Base-by-base conservation (phyloP, 306 rosid genomes). In the Citrullus colocynthis region DNA sequence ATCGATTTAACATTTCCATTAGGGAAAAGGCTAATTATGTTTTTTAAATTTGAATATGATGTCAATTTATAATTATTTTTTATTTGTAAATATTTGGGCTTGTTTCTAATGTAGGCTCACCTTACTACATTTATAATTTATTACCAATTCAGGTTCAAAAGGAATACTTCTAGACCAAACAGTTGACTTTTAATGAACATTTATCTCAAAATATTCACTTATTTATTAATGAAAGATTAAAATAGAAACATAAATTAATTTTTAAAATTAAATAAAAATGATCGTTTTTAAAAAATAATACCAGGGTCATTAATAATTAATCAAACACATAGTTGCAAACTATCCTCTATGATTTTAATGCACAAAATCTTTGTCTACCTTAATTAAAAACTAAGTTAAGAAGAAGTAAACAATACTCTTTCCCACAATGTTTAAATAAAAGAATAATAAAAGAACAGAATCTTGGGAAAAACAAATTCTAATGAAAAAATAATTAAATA, bases 301-400 rank as follows among this genome's bases (percentile, higher is more conserved):
- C 4, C 4, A 1, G 0, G 3, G 41, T 11, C 6, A 71, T 48
- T 24, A 48, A 71, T 71, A 71, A 48, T 71, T 48, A 6, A 69
- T 69, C 5, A 11, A 69, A 41, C 7, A 18, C 32, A 65, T 66
- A 4, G 73, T 18, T 41, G 54, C 30, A 44, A 45, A 70, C 51
- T 30, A 51, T 51, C 8, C 60, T 49, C 30, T 28, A 1, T 30
- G 42, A 49, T 34, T 7, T 71, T 9, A 73, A 73, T 51, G 77
- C 77, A 73, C 61, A 16, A 28, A 30, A 73, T 73, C 77, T 73
- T 73, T 49, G 77, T 73, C 77, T 16, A 32, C 24, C 44, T 16
- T 51, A 73, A 51, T 73, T 49, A 73, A 73, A 73, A 24, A 48
- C 76, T 2, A 71, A 28, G 20, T 12, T 42, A 6, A 18, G n/a